Percentiles rank a stretch among this genome's conserved stretches.
These are phyloP conservation scores for Hymenoscyphus scutula DNA, from an alignment of 2,329 filamentous ascomycete species.

Conservation along the genomic window DNA sequence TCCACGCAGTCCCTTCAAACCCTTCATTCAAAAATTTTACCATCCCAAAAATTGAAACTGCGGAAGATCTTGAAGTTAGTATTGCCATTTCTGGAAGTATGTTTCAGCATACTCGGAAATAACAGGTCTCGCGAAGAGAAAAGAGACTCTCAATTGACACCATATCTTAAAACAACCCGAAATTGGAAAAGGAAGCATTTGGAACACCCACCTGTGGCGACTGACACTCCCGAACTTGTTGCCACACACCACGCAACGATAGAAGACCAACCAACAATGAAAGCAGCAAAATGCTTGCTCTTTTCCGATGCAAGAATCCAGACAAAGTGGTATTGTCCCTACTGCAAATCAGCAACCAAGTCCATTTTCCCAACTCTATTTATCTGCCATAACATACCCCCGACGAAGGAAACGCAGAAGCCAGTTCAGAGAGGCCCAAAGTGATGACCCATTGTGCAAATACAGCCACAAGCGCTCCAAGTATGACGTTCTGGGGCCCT, in stretches of 20 bases:
- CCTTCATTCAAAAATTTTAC: conserved; percentile 12
- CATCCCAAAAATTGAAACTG: conserved; percentile 13
- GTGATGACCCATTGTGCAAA: conserved; percentile 29
- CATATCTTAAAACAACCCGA: too few relatives aligned
- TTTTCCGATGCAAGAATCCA: conserved; percentile 26
- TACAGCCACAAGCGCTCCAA: conserved; percentile 27
- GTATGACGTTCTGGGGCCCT: conserved; percentile 30
- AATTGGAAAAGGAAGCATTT: too few relatives aligned
- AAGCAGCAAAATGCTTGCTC: conserved; percentile 11
- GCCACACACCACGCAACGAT: conserved; percentile 14
- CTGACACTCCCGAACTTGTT: conserved; percentile 9
- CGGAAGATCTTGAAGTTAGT: too few relatives aligned
- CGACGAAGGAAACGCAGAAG: conserved; percentile 31
- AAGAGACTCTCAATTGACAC: too few relatives aligned
- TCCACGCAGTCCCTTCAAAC: conserved; percentile 9
- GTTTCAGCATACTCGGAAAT: too few relatives aligned
- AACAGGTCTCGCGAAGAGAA: too few relatives aligned
- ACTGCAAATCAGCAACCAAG: neutral
- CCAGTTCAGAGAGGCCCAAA: conserved; percentile 31
- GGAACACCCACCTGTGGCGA: neutral
- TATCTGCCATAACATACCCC: conserved; percentile 12
- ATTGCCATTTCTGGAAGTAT: too few relatives aligned
- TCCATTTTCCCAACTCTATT: neutral
- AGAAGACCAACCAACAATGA: conserved; percentile 14
- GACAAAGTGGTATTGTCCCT: conserved; percentile 37